phyloP scores from a whole-genome alignment of 2,329 filamentous ascomycete genomes.

The Neonectria ditissima region DNA sequence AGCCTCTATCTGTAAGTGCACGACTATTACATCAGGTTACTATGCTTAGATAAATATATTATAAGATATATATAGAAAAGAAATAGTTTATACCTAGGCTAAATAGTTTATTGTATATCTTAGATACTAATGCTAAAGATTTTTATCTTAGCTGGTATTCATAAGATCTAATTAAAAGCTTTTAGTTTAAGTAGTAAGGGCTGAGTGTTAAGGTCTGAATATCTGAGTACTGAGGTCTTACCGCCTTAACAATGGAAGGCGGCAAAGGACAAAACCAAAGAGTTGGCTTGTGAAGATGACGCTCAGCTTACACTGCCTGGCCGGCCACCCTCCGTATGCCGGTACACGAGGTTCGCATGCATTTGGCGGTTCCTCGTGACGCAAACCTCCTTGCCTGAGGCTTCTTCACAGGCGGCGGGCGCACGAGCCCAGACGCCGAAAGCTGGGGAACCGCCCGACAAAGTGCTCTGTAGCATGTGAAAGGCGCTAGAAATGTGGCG shows the following conservation, averaged over 20 bases:
- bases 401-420: slow-evolving; percentile 2
- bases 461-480: slow-evolving; percentile 50
- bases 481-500: slow-evolving; percentile 40
- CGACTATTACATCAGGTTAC: neutral
- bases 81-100: too few species aligned
- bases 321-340: neutral
- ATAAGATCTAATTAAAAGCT: too few species aligned
- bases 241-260: neutral
- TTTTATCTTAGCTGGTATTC: too few species aligned
- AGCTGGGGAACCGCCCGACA: slow-evolving; percentile 37
- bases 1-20: neutral
- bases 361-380: slow-evolving; percentile 35
- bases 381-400: slow-evolving; percentile 10
- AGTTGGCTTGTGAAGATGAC: slow-evolving; percentile 7
- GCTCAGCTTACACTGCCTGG: slow-evolving; percentile 1
- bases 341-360: neutral
- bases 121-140: too few species aligned
- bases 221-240: neutral
- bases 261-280: neutral
- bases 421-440: slow-evolving; percentile 32
- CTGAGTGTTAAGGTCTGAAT: neutral
- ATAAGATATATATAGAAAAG: too few species aligned
- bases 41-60: neutral
- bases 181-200: too few species aligned
- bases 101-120: too few species aligned